These are phyloP conservation scores for Oryza officinalis DNA, from an alignment of 176 grass and related monocot genomes.

Conservation along the genomic window DNA sequence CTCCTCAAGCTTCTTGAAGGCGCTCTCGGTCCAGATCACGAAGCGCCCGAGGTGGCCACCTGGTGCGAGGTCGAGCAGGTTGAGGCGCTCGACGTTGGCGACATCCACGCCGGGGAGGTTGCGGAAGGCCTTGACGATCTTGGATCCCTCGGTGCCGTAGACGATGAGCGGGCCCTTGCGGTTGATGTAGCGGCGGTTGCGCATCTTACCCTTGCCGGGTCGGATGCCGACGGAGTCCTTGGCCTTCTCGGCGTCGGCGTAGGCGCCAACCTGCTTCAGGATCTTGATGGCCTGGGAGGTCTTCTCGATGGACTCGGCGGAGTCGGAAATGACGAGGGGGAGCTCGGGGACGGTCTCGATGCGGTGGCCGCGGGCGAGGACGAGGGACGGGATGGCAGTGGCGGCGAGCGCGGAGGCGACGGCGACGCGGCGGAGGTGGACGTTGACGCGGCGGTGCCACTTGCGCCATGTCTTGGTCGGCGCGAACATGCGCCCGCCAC, in stretches of 20 bases:
- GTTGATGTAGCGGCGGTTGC: conserved; percentile 80
- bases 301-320: conserved; percentile 70
- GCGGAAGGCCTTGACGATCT: conserved; percentile 89
- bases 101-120: conserved; percentile 83
- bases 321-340: conserved; percentile 79
- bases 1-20: conserved; percentile 83
- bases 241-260: conserved; percentile 75
- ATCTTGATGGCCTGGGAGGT: conserved; percentile 77
- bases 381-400: conserved; percentile 67
- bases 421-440: conserved; percentile 57
- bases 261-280: conserved; percentile 77
- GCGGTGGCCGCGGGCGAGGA: conserved; percentile 71
- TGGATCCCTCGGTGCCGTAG: conserved; percentile 78
- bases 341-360: conserved; percentile 72
- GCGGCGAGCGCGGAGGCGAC: conserved; percentile 65
- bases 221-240: conserved; percentile 76
- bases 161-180: conserved; percentile 79
- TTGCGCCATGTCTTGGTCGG: conserved; percentile 85
- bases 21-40: conserved; percentile 87
- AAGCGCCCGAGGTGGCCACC: conserved; percentile 81
- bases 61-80: conserved; percentile 74
- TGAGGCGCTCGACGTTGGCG: conserved; percentile 78
- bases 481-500: conserved; percentile 82
- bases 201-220: conserved; percentile 75
- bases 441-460: conserved; percentile 74